Percentiles rank a stretch among this genome's conserved stretches.
phyloP scores from a whole-genome alignment of 1,284 basidiomycete species.

The Fomes fomentarius region DNA sequence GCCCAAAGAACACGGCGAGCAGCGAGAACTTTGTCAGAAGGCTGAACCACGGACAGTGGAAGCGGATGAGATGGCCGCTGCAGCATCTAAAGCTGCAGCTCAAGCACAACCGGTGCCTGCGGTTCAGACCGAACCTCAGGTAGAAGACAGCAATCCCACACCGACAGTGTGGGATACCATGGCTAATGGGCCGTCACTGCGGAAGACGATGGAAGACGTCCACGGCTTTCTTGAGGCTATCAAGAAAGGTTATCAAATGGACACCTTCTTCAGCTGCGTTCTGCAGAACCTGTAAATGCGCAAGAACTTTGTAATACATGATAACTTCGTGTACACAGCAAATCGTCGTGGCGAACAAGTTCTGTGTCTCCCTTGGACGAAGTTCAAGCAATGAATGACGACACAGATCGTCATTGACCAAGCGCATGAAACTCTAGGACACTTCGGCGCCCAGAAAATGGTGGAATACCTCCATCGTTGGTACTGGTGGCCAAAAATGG shows the following conservation, averaged over 20 bases:
- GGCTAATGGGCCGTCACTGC: background rate
- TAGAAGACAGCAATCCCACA: no score
- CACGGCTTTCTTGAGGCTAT: conserved; percentile 2
- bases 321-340: conserved; percentile 13
- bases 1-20: no score
- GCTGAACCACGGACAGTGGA: background rate
- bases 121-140: no score
- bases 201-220: background rate
- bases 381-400: conserved; percentile 4
- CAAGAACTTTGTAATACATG: conserved; percentile 6
- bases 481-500: no score
- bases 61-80: conserved; percentile 2
- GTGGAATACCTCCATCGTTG: no score
- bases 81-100: background rate
- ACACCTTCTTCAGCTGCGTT: conserved; percentile 15
- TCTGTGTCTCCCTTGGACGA: conserved; percentile 25
- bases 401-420: conserved; percentile 27
- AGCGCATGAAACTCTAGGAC: no score
- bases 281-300: conserved; percentile 13
- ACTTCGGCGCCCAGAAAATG: no score
- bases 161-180: no score
- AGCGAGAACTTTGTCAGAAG: background rate
- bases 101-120: background rate
- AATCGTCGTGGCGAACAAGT: conserved; percentile 20
- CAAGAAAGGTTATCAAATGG: background rate